phyloP scores from a whole-genome alignment of 169 alveolate genomes.

The Theileria orientalis region DNA sequence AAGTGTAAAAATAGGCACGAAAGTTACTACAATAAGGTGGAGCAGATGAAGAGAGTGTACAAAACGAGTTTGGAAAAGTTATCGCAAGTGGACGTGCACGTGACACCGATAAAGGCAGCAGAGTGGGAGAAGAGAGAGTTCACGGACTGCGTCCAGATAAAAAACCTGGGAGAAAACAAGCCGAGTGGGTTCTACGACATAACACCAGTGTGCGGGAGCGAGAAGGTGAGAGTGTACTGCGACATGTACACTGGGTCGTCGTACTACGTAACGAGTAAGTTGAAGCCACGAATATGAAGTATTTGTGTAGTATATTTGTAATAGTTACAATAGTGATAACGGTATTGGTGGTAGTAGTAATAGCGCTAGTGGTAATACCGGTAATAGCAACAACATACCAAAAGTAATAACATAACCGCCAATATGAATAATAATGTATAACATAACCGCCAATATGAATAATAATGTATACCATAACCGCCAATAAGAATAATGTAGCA shows the following conservation, averaged over 20 bases:
- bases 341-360: conserved; percentile 28
- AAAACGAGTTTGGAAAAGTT: conserved; percentile 28
- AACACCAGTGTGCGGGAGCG: conserved; percentile 78
- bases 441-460: too few relatives aligned
- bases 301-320: too few relatives aligned
- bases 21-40: conserved; percentile 43
- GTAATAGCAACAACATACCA: conserved; percentile 65
- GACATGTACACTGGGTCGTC: conserved; percentile 83
- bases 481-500: conserved; percentile 38
- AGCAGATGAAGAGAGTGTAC: conserved; percentile 28
- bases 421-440: too few relatives aligned
- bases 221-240: conserved; percentile 82
- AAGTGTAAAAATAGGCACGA: conserved; percentile 44
- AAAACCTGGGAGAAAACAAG: conserved; percentile 72
- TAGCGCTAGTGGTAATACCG: conserved; percentile 46
- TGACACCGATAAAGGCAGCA: background rate
- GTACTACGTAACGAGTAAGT: conserved; percentile 68
- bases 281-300: too few relatives aligned
- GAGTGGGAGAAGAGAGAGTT: conserved; percentile 49
- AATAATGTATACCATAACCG: too few relatives aligned
- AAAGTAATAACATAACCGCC: too few relatives aligned
- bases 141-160: conserved; percentile 81
- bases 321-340: conserved; percentile 61
- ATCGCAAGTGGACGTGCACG: conserved; percentile 22
- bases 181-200: conserved; percentile 86